Evolutionary conservation across 2,329 filamentous ascomycete genomes (phyloP), one percentile per base, ranked within the genome.

Genomic region (Cladophialophora carrionii): DNA sequence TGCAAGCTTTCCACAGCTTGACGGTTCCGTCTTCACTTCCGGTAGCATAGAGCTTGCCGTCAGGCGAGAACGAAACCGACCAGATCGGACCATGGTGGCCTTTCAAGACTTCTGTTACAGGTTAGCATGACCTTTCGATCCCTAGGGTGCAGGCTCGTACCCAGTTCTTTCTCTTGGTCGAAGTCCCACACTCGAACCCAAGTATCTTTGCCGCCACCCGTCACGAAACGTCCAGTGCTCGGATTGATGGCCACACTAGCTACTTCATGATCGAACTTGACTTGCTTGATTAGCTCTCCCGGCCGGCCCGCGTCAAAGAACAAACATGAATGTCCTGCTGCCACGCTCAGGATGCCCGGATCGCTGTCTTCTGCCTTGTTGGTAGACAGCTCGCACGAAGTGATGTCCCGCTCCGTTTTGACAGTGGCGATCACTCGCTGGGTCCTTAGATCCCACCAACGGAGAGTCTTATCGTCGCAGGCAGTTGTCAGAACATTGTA

Each of bases 1-100:
- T 81, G 57, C 86, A 87, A 66, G 87, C 87, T 76, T 90, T 90
- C 87, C 87, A 90, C 71, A 99, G 83, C 80, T 99, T 99, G 77
- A 99, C 96, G 0, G 95, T 99, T 48, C 95, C 95, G 73, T 99
- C 95, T 76, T 99, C 95, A 56, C 93, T 97, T 32, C 91, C 95
- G 1, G 95, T 99, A 1, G 93, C 95, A 75, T 98, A 99, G 7
- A 99, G 82, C 76, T 96, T 97, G 54, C 93, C 93, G 74, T 99
- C 95, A 0, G 95, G 95, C 0, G 93, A 95, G 78, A 96, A 99
- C 63, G 90, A 89, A 65, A 96, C 88, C 5, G 92, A 96, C 95
- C 95, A 99, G 68, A 99, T 95, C 1, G 94, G 94, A 1, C 95
- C 95, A 74, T 99, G 95, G 72, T 99, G 95, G 26, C 95, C 95